phyloP scores from a whole-genome alignment of 2,329 filamentous ascomycete genomes.

The Ophiostoma piceae region DNA sequence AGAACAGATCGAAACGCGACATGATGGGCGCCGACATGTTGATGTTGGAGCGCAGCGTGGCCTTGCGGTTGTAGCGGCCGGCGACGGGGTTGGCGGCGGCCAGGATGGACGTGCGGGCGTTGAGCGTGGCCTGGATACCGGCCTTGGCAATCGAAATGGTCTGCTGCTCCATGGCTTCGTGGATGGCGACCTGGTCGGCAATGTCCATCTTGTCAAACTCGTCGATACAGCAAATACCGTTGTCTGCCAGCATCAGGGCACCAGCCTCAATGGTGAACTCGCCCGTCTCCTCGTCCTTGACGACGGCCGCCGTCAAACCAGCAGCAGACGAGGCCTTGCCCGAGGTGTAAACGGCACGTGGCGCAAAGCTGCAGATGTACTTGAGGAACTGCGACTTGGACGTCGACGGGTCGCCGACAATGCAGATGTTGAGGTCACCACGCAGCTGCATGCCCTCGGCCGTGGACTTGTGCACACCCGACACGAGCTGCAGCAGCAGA shows the following conservation, averaged over 20 bases:
- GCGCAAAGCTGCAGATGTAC: conserved; percentile 95
- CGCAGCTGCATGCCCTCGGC: conserved; percentile 91
- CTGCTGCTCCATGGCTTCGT: conserved; percentile 99
- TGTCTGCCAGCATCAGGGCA: conserved; percentile 94
- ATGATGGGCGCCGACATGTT: conserved; percentile 99
- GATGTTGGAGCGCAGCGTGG: conserved; percentile 86
- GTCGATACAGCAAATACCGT: conserved; percentile 96
- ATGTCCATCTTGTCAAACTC: conserved; percentile 99
- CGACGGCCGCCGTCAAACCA: conserved; percentile 91
- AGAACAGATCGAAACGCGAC: conserved; percentile 98
- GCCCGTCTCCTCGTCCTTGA: conserved; percentile 97
- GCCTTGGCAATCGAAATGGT: conserved; percentile 99
- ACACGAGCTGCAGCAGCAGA: conserved; percentile 85
- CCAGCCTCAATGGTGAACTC: conserved; percentile 98
- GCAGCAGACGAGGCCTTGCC: conserved; percentile 96
- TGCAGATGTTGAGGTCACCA: conserved; percentile 98
- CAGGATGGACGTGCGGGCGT: conserved; percentile 90
- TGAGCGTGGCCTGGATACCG: conserved; percentile 94
- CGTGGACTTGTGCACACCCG: conserved; percentile 88
- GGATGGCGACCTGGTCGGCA: conserved; percentile 92
- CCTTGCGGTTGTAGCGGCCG: conserved; percentile 95
- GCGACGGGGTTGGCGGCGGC: conserved; percentile 94
- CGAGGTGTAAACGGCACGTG: conserved; percentile 92
- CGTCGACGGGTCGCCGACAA: conserved; percentile 93
- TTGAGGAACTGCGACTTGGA: conserved; percentile 98